Evolutionary conservation across 1,284 basidiomycete genomes (phyloP).

Genomic region (Heterobasidion occidentale): DNA sequence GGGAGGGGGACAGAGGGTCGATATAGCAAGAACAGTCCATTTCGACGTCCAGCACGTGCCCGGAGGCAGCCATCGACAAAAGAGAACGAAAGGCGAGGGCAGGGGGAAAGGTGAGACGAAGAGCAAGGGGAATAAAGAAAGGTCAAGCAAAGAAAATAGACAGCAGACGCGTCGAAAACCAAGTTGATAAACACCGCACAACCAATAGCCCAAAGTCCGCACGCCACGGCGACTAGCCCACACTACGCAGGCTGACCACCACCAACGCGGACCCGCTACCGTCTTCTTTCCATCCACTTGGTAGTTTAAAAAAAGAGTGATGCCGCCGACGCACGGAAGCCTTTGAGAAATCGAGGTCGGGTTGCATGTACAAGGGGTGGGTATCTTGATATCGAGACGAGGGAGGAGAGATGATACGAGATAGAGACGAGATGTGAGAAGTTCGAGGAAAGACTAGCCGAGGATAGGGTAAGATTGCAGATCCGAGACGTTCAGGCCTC

Average conservation of each 20-base stretch:
- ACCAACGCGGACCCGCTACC: conserved; percentile 26
- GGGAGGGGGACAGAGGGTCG: not conserved
- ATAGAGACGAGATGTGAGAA: not conserved
- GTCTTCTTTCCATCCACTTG: conserved; percentile 32
- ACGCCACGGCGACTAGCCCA: conserved; percentile 56
- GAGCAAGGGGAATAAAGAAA: conserved; percentile 2
- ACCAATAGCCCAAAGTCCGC: conserved; percentile 53
- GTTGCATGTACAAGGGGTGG: conserved; percentile 14
- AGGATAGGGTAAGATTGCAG: not conserved
- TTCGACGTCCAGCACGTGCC: not conserved
- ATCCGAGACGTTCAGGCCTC: conserved; percentile 2
- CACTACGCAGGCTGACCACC: conserved; percentile 16
- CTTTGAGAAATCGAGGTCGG: not conserved
- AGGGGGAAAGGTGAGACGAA: not conserved
- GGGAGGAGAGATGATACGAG: not conserved
- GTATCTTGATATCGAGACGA: conserved; percentile 14
- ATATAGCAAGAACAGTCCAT: not conserved
- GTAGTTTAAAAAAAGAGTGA: not conserved
- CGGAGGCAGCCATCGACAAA: not conserved
- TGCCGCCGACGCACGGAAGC: not conserved
- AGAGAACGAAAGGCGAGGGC: not conserved
- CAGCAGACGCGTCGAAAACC: conserved; percentile 21
- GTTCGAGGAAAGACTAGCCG: not conserved
- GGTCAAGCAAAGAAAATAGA: conserved; percentile 18
- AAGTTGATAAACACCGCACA: conserved; percentile 45